Conservation (phyloP, 1,284 basidiomycete genomes). For the Psilocybe mexicana region DNA sequence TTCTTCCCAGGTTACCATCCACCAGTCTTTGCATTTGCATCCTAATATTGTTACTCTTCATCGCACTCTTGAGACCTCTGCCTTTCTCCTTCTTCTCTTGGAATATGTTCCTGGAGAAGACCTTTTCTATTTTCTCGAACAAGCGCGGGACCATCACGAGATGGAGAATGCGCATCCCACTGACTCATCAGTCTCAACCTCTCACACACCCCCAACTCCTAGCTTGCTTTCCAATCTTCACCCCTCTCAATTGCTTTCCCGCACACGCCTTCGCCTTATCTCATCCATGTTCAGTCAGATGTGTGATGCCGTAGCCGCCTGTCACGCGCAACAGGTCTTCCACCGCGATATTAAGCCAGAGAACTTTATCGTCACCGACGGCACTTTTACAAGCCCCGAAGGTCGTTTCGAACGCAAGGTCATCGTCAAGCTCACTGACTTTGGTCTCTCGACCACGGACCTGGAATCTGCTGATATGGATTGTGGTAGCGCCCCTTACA, state of each 20-base stretch:
- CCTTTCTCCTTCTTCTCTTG: slow-evolving; percentile 49
- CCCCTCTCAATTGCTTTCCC: slow-evolving; percentile 81
- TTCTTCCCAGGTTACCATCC: slow-evolving; percentile 75
- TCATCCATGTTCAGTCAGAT: slow-evolving; percentile 97
- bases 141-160: slow-evolving; percentile 84
- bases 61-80: slow-evolving; percentile 70
- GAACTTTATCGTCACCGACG: slow-evolving; percentile 92
- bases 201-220: slow-evolving; percentile 89
- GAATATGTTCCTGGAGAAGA: slow-evolving; percentile 97
- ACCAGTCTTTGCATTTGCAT: slow-evolving; percentile 90
- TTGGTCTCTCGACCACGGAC: slow-evolving; percentile 93
- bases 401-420: slow-evolving; percentile 72
- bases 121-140: slow-evolving; percentile 96
- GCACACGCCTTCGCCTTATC: slow-evolving; percentile 87
- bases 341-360: slow-evolving; percentile 99
- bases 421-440: slow-evolving; percentile 94
- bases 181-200: slow-evolving; percentile 51
- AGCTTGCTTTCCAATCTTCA: slow-evolving; percentile 88
- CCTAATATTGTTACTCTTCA: slow-evolving; percentile 96
- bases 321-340: slow-evolving; percentile 89
- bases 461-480: slow-evolving; percentile 93
- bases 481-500: slow-evolving; percentile 98
- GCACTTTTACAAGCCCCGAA: slow-evolving; percentile 54
- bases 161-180: slow-evolving; percentile 39
- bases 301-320: slow-evolving; percentile 97